Evolutionary conservation across 352 stramenopile species (phyloP).

Genomic region (Pythium dissimile): DNA sequence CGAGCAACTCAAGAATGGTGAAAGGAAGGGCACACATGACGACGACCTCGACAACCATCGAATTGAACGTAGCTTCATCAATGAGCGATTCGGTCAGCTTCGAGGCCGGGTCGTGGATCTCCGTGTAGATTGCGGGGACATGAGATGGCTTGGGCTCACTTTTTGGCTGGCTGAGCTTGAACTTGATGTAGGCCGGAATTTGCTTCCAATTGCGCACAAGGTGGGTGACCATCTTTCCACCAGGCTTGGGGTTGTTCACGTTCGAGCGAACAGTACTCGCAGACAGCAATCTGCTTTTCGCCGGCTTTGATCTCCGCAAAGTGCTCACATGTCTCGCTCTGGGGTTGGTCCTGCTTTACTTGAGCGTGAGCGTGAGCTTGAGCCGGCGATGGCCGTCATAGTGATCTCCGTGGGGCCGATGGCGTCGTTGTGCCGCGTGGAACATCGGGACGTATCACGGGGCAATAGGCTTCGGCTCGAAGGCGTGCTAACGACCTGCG

Average conservation of each 20-base stretch:
- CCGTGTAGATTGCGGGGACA: neutral
- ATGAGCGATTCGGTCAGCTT: neutral
- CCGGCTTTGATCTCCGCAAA: neutral
- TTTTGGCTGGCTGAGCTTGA: neutral
- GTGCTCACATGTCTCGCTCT: neutral
- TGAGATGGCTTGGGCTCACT: neutral
- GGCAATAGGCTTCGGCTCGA: neutral
- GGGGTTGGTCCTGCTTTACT: neutral
- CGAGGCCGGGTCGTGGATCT: neutral
- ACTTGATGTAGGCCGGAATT: neutral
- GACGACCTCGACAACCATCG: neutral
- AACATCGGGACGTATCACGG: neutral
- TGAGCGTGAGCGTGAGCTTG: neutral
- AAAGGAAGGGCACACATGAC: constrained; percentile 5
- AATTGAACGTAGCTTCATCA: constrained; percentile 1
- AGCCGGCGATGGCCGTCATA: neutral
- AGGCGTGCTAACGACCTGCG: neutral
- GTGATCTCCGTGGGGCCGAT: neutral
- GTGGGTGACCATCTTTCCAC: neutral
- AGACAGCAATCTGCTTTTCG: neutral
- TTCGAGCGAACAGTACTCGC: neutral
- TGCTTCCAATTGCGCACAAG: neutral
- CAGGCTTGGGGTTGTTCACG: neutral
- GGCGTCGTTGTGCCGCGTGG: neutral
- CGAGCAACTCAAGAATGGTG: neutral